Evolutionary conservation across 1,284 basidiomycete species (phyloP).

Genomic region (Moesziomyces parantarcticus): DNA sequence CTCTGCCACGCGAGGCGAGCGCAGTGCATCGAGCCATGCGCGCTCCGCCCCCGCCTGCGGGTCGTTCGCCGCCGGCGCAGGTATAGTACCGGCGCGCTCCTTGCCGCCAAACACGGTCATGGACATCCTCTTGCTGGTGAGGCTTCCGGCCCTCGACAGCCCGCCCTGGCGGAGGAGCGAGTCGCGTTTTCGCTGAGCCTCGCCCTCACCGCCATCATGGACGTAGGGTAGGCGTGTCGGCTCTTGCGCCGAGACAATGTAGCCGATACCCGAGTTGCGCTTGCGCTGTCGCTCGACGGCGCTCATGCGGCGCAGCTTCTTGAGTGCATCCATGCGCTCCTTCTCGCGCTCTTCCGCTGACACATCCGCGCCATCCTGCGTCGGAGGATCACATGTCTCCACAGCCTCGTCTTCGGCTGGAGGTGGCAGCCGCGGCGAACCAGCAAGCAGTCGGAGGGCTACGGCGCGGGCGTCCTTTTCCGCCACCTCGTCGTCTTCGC

Average conservation of each 20-base stretch:
- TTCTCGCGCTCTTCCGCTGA: slow-evolving; percentile 42
- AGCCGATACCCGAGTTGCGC: slow-evolving; percentile 43
- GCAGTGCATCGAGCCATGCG: slow-evolving; percentile 41
- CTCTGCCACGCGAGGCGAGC: slow-evolving; percentile 40
- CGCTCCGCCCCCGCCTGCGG: slow-evolving; percentile 10
- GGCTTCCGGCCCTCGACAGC: slow-evolving; percentile 19
- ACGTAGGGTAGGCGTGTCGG: slow-evolving; percentile 20
- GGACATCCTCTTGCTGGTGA: slow-evolving; percentile 36
- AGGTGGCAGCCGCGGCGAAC: slow-evolving; percentile 16
- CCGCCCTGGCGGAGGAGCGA: slow-evolving; percentile 12
- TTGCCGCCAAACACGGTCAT: slow-evolving; percentile 43
- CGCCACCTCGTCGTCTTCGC: slow-evolving; percentile 34
- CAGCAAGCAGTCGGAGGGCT: slow-evolving; percentile 35
- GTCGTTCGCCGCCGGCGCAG: slow-evolving; percentile 8
- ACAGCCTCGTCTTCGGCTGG: slow-evolving; percentile 6
- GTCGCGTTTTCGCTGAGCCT: slow-evolving; percentile 3
- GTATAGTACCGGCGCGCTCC: slow-evolving; percentile 14
- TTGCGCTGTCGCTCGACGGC: slow-evolving; percentile 43
- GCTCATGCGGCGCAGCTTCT: slow-evolving; percentile 41
- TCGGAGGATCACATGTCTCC: slow-evolving; percentile 1
- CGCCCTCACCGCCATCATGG: slow-evolving; percentile 8
- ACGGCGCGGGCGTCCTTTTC: slow-evolving; percentile 44
- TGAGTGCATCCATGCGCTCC: slow-evolving; percentile 42
- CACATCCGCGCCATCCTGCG: slow-evolving; percentile 16
- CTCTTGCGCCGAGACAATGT: slow-evolving; percentile 29